A percentile compares a stretch with the other conserved stretches of the same genome.
Evolutionary conservation across 306 rosid genomes (phyloP).

Genomic region (Canavalia gladiata): DNA sequence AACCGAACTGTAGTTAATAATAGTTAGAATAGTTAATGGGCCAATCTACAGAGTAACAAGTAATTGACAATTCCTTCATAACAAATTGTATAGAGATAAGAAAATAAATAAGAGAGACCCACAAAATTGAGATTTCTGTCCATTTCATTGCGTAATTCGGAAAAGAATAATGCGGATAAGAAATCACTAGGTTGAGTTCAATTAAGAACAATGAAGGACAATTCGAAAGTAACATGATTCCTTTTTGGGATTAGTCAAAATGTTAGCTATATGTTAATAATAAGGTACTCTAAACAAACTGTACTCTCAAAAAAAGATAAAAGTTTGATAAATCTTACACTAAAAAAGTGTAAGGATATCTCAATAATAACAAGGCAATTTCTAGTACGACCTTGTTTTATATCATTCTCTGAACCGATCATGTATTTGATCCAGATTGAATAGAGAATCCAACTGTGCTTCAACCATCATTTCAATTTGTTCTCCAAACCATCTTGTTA

Average conservation of each 20-base stretch:
- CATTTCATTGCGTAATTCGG: neutral
- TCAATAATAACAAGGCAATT: neutral
- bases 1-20: slow-evolving; percentile 22
- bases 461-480: neutral
- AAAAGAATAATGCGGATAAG: neutral
- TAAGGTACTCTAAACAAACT: neutral
- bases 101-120: neutral
- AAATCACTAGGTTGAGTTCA: neutral
- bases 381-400: neutral
- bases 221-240: neutral
- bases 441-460: neutral
- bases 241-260: neutral
- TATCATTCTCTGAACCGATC: neutral
- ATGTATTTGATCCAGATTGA: slow-evolving; percentile 4
- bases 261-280: neutral
- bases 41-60: neutral
- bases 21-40: neutral
- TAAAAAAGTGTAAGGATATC: neutral
- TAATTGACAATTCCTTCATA: neutral
- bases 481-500: neutral
- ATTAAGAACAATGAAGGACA: neutral
- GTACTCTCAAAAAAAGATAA: neutral
- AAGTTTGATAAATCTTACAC: neutral
- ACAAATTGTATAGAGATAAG: neutral
- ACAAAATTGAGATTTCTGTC: neutral